Evolutionary conservation across 176 grass and related monocot species (phyloP), one percentile per base, ranked within the genome.

Genomic region (Phyllostachys edulis): DNA sequence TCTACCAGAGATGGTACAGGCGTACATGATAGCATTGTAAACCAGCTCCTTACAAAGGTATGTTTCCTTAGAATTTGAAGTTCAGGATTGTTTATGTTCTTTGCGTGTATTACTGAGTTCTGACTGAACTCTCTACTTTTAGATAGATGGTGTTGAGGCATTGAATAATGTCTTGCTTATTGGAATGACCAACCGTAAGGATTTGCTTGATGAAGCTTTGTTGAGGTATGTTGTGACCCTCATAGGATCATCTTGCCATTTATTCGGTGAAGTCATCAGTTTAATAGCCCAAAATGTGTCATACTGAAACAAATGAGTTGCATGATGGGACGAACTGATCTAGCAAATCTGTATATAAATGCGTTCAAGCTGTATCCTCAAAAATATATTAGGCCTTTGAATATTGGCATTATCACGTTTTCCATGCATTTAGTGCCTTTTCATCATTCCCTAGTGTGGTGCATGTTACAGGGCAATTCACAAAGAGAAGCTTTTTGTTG

Each of bases 81-180:
- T 64, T 59, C 21, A 67, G 3, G n/a, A 11, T 34, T 32, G 20
- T 13, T 39, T 63, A 69, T 88, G 66, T 77, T 81, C 21, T 76
- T 60, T 91, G 26, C n/a, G 26, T 69, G 52, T 23, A 75, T 67
- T 66, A 59, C 14, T 89, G 57, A 50, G 16, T 42, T 89, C 47
- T 81, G 55, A 82, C 67, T 29, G 74, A 89, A 86, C 74, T 63
- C 32, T 85, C 40, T 72, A 61, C 63, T 54, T 78, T 39, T 85
- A 96, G 91, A 98, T 98, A 87, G 96, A 98, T 80, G 96, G 96
- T 80, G 96, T 96, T 71, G 96, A 99, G 79, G 81, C 91, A 10
- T 81, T 99, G 81, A 99, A 99, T 67, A 99, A 99, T 15, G 96
- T 99, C 59, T 82, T 99, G 89, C 96, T 99, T 80, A 99, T 99